A percentile compares a stretch with the other conserved stretches of the same genome.
Evolutionary conservation across 2,329 filamentous ascomycete genomes (phyloP).

Genomic region (Trichoderma sp.): DNA sequence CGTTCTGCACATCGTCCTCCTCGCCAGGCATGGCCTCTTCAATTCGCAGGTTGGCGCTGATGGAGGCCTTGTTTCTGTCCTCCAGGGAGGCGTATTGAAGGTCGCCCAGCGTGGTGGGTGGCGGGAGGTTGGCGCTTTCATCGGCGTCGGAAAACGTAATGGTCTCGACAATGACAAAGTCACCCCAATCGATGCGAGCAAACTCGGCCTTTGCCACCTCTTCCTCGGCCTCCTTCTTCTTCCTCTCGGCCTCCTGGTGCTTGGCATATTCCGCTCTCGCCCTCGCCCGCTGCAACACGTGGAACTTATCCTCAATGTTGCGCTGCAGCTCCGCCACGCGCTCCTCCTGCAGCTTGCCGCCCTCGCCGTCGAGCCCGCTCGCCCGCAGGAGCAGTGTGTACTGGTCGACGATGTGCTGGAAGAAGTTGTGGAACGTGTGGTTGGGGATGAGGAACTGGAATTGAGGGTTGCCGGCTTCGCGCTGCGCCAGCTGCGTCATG

Average conservation of each 20-base stretch:
- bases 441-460: conserved; percentile 96
- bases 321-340: conserved; percentile 71
- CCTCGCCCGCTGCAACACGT: conserved; percentile 77
- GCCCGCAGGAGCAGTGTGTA: conserved; percentile 78
- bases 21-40: conserved; percentile 93
- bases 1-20: conserved; percentile 58
- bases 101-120: conserved; percentile 86
- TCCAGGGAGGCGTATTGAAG: conserved; percentile 93
- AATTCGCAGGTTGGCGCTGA: conserved; percentile 79
- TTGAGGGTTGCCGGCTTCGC: conserved; percentile 87
- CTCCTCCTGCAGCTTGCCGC: conserved; percentile 69
- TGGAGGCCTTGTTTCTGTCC: conserved; percentile 88
- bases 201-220: conserved; percentile 76
- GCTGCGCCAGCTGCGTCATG: conserved; percentile 85
- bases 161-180: conserved; percentile 94
- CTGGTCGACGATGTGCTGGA: conserved; percentile 88
- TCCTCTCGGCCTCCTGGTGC: conserved; percentile 80
- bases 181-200: conserved; percentile 94
- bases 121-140: conserved; percentile 81
- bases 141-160: conserved; percentile 90
- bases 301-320: conserved; percentile 78
- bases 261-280: conserved; percentile 86
- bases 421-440: conserved; percentile 95
- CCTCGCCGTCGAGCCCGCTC: conserved; percentile 66
- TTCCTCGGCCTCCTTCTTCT: conserved; percentile 84